Base-by-base conservation (phyloP, 2,329 filamentous ascomycete genomes). In the Phialemoniopsis sp. region DNA sequence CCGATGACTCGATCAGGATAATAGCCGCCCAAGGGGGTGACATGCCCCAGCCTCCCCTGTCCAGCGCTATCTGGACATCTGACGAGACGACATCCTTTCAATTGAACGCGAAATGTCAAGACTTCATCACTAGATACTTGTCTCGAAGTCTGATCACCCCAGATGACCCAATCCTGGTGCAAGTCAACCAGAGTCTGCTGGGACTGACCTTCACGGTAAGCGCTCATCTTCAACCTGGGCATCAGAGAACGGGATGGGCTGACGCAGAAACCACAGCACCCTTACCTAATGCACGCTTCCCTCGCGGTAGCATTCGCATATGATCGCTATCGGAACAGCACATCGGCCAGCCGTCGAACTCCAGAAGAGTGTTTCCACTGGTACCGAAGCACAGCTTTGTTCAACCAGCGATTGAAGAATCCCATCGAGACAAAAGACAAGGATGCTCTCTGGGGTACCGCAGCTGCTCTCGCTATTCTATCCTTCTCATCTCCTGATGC, bases 381-480 rank as follows among this genome's bases (percentile, higher is more conserved):
- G 53, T 64, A 59, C 13, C 63, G 60, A 40, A 62, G 62, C 46
- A 68, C 62, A 28, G 40, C 42, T 4, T 60, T 71, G 3, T 52
- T 73, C 16, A 66, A 66, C 38, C 53, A 46, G 12, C 54, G 57
- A 17, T 31, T 73, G 10, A 48, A 39, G 4, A 42, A 59, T 8
- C 57, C 61, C 0, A 59, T 70, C 33, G 32, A 49, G 15, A 32
- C 49, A 1, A 41, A 51, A 37, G 64, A 67, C 14, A 67, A 58
- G 32, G 70, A 73, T 43, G 49, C 68, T 12, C 61, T 73, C 4
- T 73, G 70, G 70, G 65, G 56, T 3, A 68, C 66, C 6, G 68
- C 68, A 0, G 64, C 68, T 16, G 60, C 63, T 8, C 45, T 73
- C 1, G 61, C 57, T 2, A 49, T 71, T 3, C 34, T 70, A 2